Evolutionary conservation across 768 basidiomycete species (phyloP).

Genomic region (Chlorophyllum brunneum): DNA sequence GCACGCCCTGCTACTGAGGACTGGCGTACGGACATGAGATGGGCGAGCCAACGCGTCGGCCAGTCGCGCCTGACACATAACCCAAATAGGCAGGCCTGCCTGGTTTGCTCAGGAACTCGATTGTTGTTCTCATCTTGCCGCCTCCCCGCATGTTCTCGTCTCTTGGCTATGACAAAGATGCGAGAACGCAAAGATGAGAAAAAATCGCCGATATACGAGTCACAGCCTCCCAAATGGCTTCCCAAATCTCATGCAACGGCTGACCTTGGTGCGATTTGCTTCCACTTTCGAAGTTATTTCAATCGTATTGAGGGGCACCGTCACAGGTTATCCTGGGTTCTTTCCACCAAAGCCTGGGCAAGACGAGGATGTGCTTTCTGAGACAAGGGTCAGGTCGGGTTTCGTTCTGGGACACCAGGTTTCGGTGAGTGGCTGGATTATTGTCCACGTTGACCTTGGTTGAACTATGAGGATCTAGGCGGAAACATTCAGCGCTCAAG

Average conservation of each 20-base stretch:
- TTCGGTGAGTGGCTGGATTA: constrained; percentile 39
- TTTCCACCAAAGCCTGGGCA: constrained; percentile 72
- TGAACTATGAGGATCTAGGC: constrained; percentile 35
- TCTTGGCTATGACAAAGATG: constrained; percentile 22
- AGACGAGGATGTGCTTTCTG: constrained; percentile 70
- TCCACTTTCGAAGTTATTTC: background rate
- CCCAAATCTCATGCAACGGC: constrained; percentile 61
- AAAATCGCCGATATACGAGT: constrained; percentile 53
- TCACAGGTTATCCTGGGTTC: constrained; percentile 69
- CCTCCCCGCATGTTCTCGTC: constrained; percentile 11
- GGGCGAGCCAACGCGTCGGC: background rate
- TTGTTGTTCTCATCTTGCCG: constrained; percentile 4
- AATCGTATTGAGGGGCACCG: background rate
- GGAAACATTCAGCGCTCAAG: constrained; percentile 59
- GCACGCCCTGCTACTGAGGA: constrained; percentile 49
- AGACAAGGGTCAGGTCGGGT: constrained; percentile 62
- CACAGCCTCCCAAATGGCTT: constrained; percentile 71
- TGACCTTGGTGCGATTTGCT: constrained; percentile 56
- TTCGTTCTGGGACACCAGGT: constrained; percentile 52
- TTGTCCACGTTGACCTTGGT: background rate
- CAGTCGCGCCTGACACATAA: constrained; percentile 6
- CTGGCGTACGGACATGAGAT: constrained; percentile 42
- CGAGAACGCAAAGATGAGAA: constrained; percentile 32
- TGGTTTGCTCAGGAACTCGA: constrained; percentile 8
- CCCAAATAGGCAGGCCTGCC: too few species aligned